Percentiles rank a stretch among this genome's conserved stretches.
Evolutionary conservation across 495 filamentous ascomycete genomes (phyloP).

Genomic region (Stereocaulon alpinum): DNA sequence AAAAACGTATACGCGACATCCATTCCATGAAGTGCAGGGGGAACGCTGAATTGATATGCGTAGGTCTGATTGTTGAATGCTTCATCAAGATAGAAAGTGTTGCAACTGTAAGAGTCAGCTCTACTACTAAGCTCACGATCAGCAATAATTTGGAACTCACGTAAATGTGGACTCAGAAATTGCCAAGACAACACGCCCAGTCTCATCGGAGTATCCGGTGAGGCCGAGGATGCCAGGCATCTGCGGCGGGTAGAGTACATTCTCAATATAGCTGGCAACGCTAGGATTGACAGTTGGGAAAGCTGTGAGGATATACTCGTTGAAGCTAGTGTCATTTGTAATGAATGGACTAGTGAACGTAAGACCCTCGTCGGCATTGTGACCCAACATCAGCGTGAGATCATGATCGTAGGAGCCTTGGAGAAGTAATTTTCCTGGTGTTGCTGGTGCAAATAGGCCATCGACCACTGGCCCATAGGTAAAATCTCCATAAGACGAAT

Average conservation of each 20-base stretch:
- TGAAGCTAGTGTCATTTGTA: slow-evolving; percentile 25
- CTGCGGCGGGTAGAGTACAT: slow-evolving; percentile 31
- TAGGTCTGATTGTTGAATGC: slow-evolving; percentile 44
- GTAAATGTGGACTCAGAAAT: slow-evolving; percentile 35
- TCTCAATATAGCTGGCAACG: slow-evolving; percentile 27
- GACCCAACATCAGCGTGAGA: slow-evolving; percentile 45
- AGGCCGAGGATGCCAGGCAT: slow-evolving; percentile 21
- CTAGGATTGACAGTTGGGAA: slow-evolving; percentile 25
- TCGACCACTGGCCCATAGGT: slow-evolving; percentile 50
- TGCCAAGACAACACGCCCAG: slow-evolving; percentile 27
- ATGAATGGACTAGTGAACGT: slow-evolving; percentile 36
- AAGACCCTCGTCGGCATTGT: slow-evolving; percentile 46
- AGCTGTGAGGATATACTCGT: slow-evolving; percentile 19
- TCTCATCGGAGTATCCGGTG: slow-evolving; percentile 34
- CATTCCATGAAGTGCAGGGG: slow-evolving; percentile 43
- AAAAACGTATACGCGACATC: slow-evolving; percentile 48
- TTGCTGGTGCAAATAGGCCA: slow-evolving; percentile 44
- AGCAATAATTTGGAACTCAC: neutral
- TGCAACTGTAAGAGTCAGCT: slow-evolving; percentile 5
- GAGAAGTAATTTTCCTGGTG: slow-evolving; percentile 47
- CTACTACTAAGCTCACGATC: neutral
- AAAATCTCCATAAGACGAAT: slow-evolving; percentile 38
- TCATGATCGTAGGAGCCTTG: slow-evolving; percentile 44
- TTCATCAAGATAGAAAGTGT: slow-evolving; percentile 17
- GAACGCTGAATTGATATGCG: slow-evolving; percentile 50